Evolutionary conservation across 371 early-diverging fungal species (phyloP), one percentile per base, ranked within the genome.

Genomic region (Dinochytrium kinnereticum): DNA sequence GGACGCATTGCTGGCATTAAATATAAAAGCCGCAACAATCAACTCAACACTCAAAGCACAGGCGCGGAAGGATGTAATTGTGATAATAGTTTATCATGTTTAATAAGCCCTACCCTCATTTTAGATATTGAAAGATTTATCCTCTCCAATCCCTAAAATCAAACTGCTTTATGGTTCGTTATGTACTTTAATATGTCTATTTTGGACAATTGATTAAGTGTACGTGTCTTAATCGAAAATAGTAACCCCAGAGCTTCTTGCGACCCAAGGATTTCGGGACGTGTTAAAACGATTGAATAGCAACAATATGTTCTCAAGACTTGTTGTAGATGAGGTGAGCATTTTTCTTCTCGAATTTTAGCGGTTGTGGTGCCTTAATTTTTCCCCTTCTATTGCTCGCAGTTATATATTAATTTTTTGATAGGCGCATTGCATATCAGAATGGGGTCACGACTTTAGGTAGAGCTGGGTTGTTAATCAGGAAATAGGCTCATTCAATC

Each of bases 361-460:
- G n/a, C n/a, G n/a, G n/a, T n/a, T n/a, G n/a, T n/a, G n/a, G 40
- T 34, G 49, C 37, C 61, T 28, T 39, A 64, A 17, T 10, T 13
- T 49, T 69, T 24, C 26, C 26, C 3, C 26, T 67, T 2, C 69
- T 34, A 37, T 28, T 33, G n/a, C n/a, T 33, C n/a, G 61, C 21
- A 44, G 28, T 69, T 15, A 28, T 68, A 5, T 39, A 3, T 15
- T 10, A 21, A 19, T 38, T 69, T 1, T 67, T 57, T 26, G 24
- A 30, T 36, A 80, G 76, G 86, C 86, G 2, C 86, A 86, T 68
- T 86, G 86, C 51, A 81, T 86, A 61, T 72, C 73, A 19, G 81
- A 86, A 71, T 86, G 86, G 86, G 84, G 82, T 10, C 85, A 85
- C 61, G 84, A 84, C 53, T 84, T 84, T 59, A 57, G 82, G 76